Base-by-base conservation (phyloP, 805 yeast species). In the Metschnikowia cerradonensis region DNA sequence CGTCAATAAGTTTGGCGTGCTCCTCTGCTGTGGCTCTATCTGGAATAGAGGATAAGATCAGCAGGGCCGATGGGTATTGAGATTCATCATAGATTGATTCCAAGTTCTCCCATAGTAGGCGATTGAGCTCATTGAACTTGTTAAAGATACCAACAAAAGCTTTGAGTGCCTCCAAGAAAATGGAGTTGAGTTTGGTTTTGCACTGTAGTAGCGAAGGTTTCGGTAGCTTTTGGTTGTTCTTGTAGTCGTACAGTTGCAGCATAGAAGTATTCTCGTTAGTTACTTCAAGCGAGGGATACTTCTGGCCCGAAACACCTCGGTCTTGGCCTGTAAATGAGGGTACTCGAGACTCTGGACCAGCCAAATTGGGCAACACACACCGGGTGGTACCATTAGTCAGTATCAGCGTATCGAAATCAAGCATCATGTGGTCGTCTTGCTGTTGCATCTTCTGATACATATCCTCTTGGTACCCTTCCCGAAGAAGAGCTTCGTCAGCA, bases 131-230 rank as follows among this genome's bases (percentile, higher is more conserved):
- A 45, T 66, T 70, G 38, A 74, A 63, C 43, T 63, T 66, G 48
- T 62, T 63, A 55, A 70, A 72, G 0, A 62, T 47, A 15, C 51
- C 53, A 4, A 71, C 61, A 50, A 73, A 73, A 0, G 58, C 52
- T 49, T 67, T 68, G 17, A 73, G 61, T 1, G 65, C 68, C 20
- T 69, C 72, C 3, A 73, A 59, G 41, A 74, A 73, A 5, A 72
- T 63, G 19, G 58, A 36, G 51, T 74, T 72, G 41, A 74, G 63
- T 38, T 62, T 63, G 32, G 60, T 58, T 47, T 66, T 71, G 35
- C 58, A 49, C 51, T 67, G 67, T 3, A 72, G 55, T 15, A 73
- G 54, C 3, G 76, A 65, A 11, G 67, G 58, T 26, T 58, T 30
- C 0, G 75, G 72, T 31, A 17, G 45, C 39, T 45, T 53, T 34